Evolutionary conservation across 2,329 filamentous ascomycete species (phyloP).

Genomic region (Botrytis medusae): DNA sequence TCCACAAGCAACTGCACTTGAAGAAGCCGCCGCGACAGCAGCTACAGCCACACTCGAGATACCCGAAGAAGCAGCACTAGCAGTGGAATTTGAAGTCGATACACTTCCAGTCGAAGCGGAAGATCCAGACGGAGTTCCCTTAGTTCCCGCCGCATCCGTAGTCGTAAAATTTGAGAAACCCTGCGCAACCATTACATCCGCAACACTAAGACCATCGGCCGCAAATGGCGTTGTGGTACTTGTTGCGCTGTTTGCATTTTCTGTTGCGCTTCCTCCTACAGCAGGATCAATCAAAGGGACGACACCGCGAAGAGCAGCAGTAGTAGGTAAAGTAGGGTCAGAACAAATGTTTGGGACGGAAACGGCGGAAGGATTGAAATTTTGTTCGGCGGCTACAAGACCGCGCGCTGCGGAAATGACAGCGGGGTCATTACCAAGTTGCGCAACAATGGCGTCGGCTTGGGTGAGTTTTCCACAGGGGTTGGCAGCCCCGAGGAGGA

Average conservation of each 20-base stretch:
- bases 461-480: slow-evolving; percentile 65
- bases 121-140: slow-evolving; percentile 39
- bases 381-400: slow-evolving; percentile 67
- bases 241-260: slow-evolving; percentile 59
- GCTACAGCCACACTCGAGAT: slow-evolving; percentile 24
- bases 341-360: slow-evolving; percentile 62
- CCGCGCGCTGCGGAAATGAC: slow-evolving; percentile 62
- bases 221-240: slow-evolving; percentile 56
- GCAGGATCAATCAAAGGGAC: slow-evolving; percentile 66
- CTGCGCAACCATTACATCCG: slow-evolving; percentile 60
- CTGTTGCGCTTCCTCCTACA: slow-evolving; percentile 55
- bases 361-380: slow-evolving; percentile 68
- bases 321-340: slow-evolving; percentile 61
- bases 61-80: background rate
- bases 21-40: slow-evolving; percentile 24
- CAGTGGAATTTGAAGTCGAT: background rate
- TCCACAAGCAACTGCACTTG: slow-evolving; percentile 22
- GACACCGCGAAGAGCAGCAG: slow-evolving; percentile 61
- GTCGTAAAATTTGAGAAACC: slow-evolving; percentile 63
- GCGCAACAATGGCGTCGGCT: slow-evolving; percentile 62
- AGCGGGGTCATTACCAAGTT: slow-evolving; percentile 59
- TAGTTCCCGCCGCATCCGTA: slow-evolving; percentile 41
- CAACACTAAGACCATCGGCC: slow-evolving; percentile 62
- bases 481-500: slow-evolving; percentile 63
- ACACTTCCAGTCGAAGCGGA: slow-evolving; percentile 21